phyloP scores from a whole-genome alignment of 768 basidiomycete species.

The Lactifluus subvellereus region DNA sequence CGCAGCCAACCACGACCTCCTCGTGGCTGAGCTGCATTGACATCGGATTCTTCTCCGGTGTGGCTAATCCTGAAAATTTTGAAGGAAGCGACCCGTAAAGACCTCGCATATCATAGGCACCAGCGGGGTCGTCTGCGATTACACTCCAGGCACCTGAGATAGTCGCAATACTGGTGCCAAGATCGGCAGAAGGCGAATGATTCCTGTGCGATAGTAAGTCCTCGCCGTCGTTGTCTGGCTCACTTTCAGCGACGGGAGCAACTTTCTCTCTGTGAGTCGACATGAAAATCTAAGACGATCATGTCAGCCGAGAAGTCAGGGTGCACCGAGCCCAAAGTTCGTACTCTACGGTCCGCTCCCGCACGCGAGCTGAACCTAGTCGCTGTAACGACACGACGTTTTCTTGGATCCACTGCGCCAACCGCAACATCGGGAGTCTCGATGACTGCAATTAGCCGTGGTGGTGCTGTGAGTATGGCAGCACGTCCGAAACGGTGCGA shows the following conservation, averaged over 20 bases:
- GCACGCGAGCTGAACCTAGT: constrained; percentile 80
- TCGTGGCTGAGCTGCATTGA: constrained; percentile 89
- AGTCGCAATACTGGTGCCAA: constrained; percentile 59
- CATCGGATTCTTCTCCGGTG: constrained; percentile 92
- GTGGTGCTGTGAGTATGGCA: constrained; percentile 76
- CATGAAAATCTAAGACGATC: constrained; percentile 58
- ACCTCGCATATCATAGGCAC: constrained; percentile 46
- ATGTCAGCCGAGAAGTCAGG: not conserved
- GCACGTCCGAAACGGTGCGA: constrained; percentile 56
- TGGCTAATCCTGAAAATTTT: constrained; percentile 74
- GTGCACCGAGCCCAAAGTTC: constrained; percentile 27
- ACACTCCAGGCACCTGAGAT: constrained; percentile 74
- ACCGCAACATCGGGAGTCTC: constrained; percentile 88
- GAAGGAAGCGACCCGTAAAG: constrained; percentile 54
- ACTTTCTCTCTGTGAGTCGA: constrained; percentile 71
- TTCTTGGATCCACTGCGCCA: constrained; percentile 79
- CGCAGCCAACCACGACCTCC: constrained; percentile 87
- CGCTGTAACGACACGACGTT: constrained; percentile 79
- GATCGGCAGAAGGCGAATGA: constrained; percentile 44
- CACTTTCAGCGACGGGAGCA: constrained; percentile 26
- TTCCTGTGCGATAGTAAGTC: constrained; percentile 10
- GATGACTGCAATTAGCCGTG: constrained; percentile 73
- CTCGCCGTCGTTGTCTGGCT: constrained; percentile 25
- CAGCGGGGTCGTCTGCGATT: constrained; percentile 40
- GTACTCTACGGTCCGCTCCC: constrained; percentile 76